phyloP scores from a whole-genome alignment of 2,329 filamentous ascomycete genomes.

The Colletotrichum cereale region DNA sequence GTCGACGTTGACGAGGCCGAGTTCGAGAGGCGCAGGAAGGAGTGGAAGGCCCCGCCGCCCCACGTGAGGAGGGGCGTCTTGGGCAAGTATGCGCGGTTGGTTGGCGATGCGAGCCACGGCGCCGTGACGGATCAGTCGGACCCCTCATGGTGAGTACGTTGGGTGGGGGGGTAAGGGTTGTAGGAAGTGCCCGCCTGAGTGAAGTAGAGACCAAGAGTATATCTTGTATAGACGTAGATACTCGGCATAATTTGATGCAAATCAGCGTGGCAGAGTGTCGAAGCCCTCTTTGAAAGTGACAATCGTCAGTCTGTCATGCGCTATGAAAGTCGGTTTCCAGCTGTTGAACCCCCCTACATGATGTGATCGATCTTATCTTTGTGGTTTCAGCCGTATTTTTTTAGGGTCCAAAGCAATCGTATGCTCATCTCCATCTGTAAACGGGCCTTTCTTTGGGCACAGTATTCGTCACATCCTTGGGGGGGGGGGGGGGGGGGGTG shows the following conservation, averaged over 20 bases:
- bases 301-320: not conserved
- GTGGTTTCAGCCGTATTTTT: too few species aligned
- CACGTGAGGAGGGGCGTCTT: constrained; percentile 84
- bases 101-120: constrained; percentile 92
- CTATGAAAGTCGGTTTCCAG: not conserved
- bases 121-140: constrained; percentile 80
- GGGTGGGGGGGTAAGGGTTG: not conserved
- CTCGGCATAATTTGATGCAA: not conserved
- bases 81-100: constrained; percentile 90
- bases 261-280: not conserved
- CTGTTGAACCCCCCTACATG: too few species aligned
- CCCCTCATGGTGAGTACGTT: constrained; percentile 41
- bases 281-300: not conserved
- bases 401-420: too few species aligned
- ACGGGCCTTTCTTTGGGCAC: too few species aligned
- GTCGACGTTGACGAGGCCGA: constrained; percentile 76
- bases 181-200: not conserved
- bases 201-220: not conserved
- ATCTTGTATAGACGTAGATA: not conserved
- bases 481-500: too few species aligned
- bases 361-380: too few species aligned
- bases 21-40: constrained; percentile 70
- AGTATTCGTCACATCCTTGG: too few species aligned
- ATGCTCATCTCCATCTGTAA: too few species aligned
- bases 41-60: constrained; percentile 79